Percentiles rank a stretch among this genome's conserved stretches.
Conservation (phyloP, 768 basidiomycete species). For the Pulveroboletus sp. region DNA sequence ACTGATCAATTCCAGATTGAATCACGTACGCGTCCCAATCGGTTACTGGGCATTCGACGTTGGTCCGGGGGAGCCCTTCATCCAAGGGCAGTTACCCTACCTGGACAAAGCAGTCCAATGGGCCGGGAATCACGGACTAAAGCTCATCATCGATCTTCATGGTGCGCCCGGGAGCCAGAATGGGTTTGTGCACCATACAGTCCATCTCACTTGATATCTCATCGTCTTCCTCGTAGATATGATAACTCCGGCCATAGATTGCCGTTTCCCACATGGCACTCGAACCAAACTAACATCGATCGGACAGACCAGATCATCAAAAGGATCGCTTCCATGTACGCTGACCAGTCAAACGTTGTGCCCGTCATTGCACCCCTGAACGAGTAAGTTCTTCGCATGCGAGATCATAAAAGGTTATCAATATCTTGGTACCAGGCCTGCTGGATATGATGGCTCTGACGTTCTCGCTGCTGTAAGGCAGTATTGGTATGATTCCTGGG, state of each 20-base stretch:
- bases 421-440: constrained; percentile 46
- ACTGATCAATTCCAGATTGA: constrained; percentile 44
- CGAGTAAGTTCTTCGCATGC: constrained; percentile 45
- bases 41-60: constrained; percentile 92
- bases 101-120: constrained; percentile 62
- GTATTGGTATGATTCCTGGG: constrained; percentile 73
- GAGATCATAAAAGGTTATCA: background rate
- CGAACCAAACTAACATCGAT: constrained; percentile 55
- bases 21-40: constrained; percentile 80
- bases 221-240: constrained; percentile 41
- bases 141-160: constrained; percentile 77
- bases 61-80: constrained; percentile 69
- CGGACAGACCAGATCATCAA: constrained; percentile 66
- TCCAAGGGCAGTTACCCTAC: constrained; percentile 72
- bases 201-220: constrained; percentile 1
- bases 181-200: constrained; percentile 41
- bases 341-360: constrained; percentile 48
- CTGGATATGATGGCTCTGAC: constrained; percentile 55
- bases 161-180: constrained; percentile 84
- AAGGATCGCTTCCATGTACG: constrained; percentile 56
- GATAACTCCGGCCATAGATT: constrained; percentile 76
- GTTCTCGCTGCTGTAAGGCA: constrained; percentile 49
- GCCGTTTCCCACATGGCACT: constrained; percentile 64
- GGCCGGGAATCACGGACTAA: constrained; percentile 67
- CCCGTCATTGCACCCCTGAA: constrained; percentile 72